Percentiles rank a stretch among this genome's conserved stretches.
Conservation (phyloP, 176 grass and related monocot species). For the Alopecurus myosuroides region DNA sequence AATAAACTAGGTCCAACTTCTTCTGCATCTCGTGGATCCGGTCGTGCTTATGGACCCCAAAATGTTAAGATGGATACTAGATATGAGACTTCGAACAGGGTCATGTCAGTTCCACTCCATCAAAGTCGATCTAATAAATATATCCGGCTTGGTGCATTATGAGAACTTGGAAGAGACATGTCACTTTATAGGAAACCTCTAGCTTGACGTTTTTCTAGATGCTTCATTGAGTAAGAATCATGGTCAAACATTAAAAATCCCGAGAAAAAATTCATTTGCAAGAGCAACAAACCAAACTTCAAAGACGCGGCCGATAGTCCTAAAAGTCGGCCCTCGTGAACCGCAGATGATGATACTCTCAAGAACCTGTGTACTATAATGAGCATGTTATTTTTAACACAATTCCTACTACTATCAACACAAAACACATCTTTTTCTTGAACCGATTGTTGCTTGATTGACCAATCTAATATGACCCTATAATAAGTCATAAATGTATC, state of each 20-base stretch:
- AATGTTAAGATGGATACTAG: slow-evolving; percentile 46
- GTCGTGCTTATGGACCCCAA: slow-evolving; percentile 39
- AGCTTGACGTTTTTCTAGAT: slow-evolving; percentile 13
- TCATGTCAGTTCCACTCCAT: slow-evolving; percentile 34
- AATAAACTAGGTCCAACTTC: slow-evolving; percentile 43
- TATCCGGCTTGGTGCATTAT: slow-evolving; percentile 56
- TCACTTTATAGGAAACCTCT: slow-evolving; percentile 46
- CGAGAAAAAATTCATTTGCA: slow-evolving; percentile 8
- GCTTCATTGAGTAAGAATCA: slow-evolving; percentile 29
- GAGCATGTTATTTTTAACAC: too few relatives aligned
- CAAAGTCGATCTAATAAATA: slow-evolving; percentile 58
- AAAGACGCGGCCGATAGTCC: not conserved
- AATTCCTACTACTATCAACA: too few relatives aligned
- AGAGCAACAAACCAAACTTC: not conserved
- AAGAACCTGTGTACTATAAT: too few relatives aligned
- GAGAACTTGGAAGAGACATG: slow-evolving; percentile 59
- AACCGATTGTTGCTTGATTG: too few relatives aligned
- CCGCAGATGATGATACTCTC: not conserved
- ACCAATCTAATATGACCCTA: too few relatives aligned
- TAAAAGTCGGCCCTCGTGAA: slow-evolving; percentile 18
- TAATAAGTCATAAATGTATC: too few relatives aligned
- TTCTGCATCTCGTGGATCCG: slow-evolving; percentile 35
- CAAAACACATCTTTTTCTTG: too few relatives aligned
- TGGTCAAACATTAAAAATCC: slow-evolving; percentile 15
- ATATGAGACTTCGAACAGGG: slow-evolving; percentile 56